These are phyloP conservation scores for Dictyostelium capitatum DNA, from an alignment of 78 protist genomes.

Conservation along the genomic window DNA sequence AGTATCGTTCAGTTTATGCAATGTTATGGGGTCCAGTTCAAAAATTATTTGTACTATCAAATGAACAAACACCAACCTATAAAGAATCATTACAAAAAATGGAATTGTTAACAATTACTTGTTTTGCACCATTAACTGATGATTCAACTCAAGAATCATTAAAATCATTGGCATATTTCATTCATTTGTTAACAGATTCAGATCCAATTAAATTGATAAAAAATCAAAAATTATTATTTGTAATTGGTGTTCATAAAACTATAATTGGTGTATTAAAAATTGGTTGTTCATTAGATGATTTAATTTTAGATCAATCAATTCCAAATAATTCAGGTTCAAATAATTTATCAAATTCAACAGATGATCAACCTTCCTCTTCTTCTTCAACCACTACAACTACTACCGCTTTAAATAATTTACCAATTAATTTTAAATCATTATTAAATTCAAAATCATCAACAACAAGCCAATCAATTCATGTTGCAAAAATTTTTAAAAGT, in stretches of 20 bases:
- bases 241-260: constrained; percentile 33
- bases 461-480: constrained; percentile 14
- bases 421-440: constrained; percentile 18
- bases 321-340: not conserved
- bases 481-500: constrained; percentile 51
- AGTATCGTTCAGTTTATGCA: constrained; percentile 48
- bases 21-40: constrained; percentile 31
- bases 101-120: constrained; percentile 36
- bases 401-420: not conserved
- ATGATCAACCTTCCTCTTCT: not conserved
- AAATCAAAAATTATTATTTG: constrained; percentile 38
- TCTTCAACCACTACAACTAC: not conserved
- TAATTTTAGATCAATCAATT: not conserved
- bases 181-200: constrained; percentile 13
- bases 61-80: constrained; percentile 12
- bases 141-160: constrained; percentile 46
- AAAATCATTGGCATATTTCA: constrained; percentile 25
- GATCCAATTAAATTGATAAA: constrained; percentile 22
- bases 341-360: constrained; percentile 7
- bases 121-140: constrained; percentile 42
- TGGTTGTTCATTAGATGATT: constrained; percentile 63
- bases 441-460: not conserved
- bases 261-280: constrained; percentile 53
- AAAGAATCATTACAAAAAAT: constrained; percentile 29
- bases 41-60: constrained; percentile 27